phyloP scores from a whole-genome alignment of 2,329 filamentous ascomycete genomes.

The Fonsecaea erecta region DNA sequence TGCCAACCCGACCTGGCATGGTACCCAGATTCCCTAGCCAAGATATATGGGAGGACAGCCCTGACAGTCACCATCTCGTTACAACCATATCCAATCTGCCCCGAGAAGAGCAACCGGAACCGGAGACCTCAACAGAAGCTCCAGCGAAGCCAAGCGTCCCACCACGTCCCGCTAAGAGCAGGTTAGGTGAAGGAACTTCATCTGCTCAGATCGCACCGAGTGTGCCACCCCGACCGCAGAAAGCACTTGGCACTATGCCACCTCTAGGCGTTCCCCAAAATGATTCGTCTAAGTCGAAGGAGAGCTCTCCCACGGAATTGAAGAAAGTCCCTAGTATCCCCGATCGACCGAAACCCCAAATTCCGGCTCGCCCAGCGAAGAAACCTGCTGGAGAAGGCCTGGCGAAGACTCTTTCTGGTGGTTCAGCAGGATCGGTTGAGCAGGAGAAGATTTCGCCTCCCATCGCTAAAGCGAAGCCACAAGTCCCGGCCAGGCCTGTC shows the following conservation, averaged over 20 bases:
- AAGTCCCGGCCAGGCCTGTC: conserved; percentile 75
- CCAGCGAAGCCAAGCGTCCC: conserved; percentile 41
- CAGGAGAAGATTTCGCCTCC: conserved; percentile 45
- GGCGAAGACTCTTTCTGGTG: conserved; percentile 45
- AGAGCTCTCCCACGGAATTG: conserved; percentile 54
- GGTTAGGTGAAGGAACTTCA: conserved; percentile 35
- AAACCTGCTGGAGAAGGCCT: conserved; percentile 45
- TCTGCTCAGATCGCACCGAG: conserved; percentile 35
- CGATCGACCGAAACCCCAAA: conserved; percentile 66
- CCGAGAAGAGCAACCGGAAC: conserved; percentile 53
- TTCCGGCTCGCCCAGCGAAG: conserved; percentile 70
- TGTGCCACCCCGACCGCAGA: conserved; percentile 43
- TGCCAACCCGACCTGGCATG: conserved; percentile 57
- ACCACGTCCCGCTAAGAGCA: conserved; percentile 39
- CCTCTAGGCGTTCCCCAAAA: conserved; percentile 42
- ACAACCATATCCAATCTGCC: conserved; percentile 68
- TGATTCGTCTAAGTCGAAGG: conserved; percentile 7
- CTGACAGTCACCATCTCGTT: conserved; percentile 78
- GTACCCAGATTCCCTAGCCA: conserved; percentile 83
- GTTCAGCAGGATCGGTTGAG: conserved; percentile 47
- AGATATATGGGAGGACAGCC: conserved; percentile 93
- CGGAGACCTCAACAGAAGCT: conserved; percentile 43
- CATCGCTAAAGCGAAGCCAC: conserved; percentile 74
- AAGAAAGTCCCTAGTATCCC: conserved; percentile 59
- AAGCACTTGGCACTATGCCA: conserved; percentile 42